Percentiles rank a stretch among this genome's conserved stretches.
Conservation (phyloP, 2,329 filamentous ascomycete genomes). For the Parastagonospora nodorum region DNA sequence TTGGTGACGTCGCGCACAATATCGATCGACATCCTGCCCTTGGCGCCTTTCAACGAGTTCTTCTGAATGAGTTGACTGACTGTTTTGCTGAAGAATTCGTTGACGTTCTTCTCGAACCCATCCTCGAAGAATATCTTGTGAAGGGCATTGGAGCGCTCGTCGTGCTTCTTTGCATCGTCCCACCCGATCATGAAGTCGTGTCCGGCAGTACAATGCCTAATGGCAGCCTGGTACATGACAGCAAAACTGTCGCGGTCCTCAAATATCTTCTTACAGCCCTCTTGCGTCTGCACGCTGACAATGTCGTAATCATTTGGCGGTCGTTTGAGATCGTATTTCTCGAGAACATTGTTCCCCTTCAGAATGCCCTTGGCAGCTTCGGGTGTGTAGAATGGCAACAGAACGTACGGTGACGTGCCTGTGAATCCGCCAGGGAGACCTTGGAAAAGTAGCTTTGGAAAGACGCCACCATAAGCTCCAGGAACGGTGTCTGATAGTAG, state of each 20-base stretch:
- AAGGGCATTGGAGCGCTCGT: conserved; percentile 47
- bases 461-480: conserved; percentile 55
- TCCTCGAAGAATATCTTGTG: conserved; percentile 63
- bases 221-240: conserved; percentile 57
- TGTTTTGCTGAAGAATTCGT: conserved; percentile 61
- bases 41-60: conserved; percentile 53
- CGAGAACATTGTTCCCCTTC: conserved; percentile 52
- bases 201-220: conserved; percentile 65
- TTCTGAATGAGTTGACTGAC: conserved; percentile 53
- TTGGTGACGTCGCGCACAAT: conserved; percentile 71
- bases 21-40: conserved; percentile 54
- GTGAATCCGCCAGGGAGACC: conserved; percentile 55
- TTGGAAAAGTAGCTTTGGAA: conserved; percentile 50
- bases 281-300: conserved; percentile 56
- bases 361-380: conserved; percentile 55
- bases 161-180: conserved; percentile 41
- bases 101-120: conserved; percentile 68
- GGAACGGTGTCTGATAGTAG: conserved; percentile 46
- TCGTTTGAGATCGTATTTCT: conserved; percentile 53
- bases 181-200: conserved; percentile 61
- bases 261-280: conserved; percentile 57
- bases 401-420: conserved; percentile 55
- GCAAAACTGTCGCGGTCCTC: conserved; percentile 56
- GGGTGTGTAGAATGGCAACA: conserved; percentile 59
- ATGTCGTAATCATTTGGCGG: conserved; percentile 50